These are phyloP conservation scores for Fusarium denticulatum DNA, from an alignment of 2,329 filamentous ascomycete species.

Conservation along the genomic window DNA sequence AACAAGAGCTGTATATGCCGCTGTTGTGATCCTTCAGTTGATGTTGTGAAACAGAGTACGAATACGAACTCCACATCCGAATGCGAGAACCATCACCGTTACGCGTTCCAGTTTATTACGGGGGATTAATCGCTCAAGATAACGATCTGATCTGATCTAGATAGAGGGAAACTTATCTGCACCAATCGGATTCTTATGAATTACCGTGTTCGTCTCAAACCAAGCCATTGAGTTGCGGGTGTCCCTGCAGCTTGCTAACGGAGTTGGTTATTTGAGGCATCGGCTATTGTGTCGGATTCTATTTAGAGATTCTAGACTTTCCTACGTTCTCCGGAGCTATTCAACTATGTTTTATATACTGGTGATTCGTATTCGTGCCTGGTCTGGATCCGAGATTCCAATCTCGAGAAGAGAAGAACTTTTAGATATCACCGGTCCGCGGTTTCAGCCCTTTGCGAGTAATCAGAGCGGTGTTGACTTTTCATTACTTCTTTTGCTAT, in stretches of 20 bases:
- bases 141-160: slow-evolving; percentile 21
- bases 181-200: not conserved
- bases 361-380: not conserved
- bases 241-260: not conserved
- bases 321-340: not conserved
- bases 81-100: slow-evolving; percentile 14
- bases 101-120: not conserved
- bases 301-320: not conserved
- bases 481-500: no score
- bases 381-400: no score
- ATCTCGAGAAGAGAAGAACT: not conserved
- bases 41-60: not conserved
- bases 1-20: slow-evolving; percentile 12
- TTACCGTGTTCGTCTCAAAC: not conserved
- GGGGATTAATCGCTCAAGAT: not conserved
- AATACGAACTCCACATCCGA: slow-evolving; percentile 29
- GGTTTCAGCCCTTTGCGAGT: not conserved
- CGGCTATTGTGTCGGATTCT: not conserved
- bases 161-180: not conserved
- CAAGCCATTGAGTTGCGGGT: not conserved
- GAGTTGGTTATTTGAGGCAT: not conserved
- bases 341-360: rapidly evolving
- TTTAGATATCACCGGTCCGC: no score
- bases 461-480: rapidly evolving
- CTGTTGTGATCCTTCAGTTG: not conserved